Evolutionary conservation across 106 monocot species (phyloP), one percentile per base, ranked within the genome.

Genomic region (Allium sativum): DNA sequence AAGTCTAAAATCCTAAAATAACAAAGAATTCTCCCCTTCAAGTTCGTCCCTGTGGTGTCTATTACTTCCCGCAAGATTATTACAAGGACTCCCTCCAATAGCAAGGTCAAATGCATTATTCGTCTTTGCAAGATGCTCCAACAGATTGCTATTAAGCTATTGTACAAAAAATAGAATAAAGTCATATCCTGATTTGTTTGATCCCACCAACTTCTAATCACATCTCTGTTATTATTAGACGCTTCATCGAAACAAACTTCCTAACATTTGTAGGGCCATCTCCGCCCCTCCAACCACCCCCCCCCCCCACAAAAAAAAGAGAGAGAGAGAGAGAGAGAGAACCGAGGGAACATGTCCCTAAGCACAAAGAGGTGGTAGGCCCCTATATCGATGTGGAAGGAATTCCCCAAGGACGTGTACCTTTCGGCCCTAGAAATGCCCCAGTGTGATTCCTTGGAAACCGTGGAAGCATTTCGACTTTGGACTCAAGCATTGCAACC

Each of bases 241-340:
- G 64, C 67, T 85, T 80, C 21, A 85, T 77, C 0, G 84, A 85
- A 20, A 85, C 77, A 10, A 85, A 77, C 4, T 85, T 19, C 77
- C 74, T 0, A 80, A 61, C 8, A 68, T 70, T 48, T 85, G 73
- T 2, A 85, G 77, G 12, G 84, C 84, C 22, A 80, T 73, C 46
- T 84, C 84, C 20, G 84, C 84, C 15, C 84, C 84, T 6, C 84
- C 84, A 21, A 84, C 80, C 84, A 79, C 2, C n/a, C n/a, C n/a
- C n/a, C n/a, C n/a, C n/a, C n/a, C n/a, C n/a, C n/a, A n/a, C n/a
- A n/a, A n/a, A n/a, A n/a, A n/a, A n/a, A 80, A 80, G 45, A 84
- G 80, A 5, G 80, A 67, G 3, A 31, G 3, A 31, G 3, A 1
- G 2, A 31, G 3, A 2, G 84, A 84, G 4, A 84, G 41, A 9